Evolutionary conservation across 2,329 filamentous ascomycete genomes (phyloP).

Genomic region (Penicillium glabrum): DNA sequence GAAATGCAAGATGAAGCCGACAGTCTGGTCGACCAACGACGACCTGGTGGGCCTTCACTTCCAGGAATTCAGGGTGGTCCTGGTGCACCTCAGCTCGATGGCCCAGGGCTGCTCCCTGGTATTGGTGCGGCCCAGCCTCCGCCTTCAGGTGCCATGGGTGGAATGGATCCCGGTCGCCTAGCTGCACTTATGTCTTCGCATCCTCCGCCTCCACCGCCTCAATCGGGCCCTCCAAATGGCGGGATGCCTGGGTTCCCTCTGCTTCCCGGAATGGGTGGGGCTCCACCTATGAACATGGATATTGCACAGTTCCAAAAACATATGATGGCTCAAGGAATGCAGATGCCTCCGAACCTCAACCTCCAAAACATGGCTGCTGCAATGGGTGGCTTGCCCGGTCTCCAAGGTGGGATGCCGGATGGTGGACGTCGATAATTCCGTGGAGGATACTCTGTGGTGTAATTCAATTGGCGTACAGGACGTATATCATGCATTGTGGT

Average conservation of each 20-base stretch:
- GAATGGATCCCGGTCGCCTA: slow-evolving; percentile 48
- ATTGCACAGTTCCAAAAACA: slow-evolving; percentile 40
- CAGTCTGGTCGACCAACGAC: slow-evolving; percentile 86
- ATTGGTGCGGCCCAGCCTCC: slow-evolving; percentile 48
- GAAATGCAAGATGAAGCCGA: slow-evolving; percentile 92
- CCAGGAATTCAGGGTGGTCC: slow-evolving; percentile 59
- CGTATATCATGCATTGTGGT: slow-evolving; percentile 15
- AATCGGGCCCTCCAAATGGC: slow-evolving; percentile 20
- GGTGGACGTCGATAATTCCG: slow-evolving; percentile 57
- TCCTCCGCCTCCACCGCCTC: slow-evolving; percentile 28
- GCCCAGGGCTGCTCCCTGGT: slow-evolving; percentile 47
- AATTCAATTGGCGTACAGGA: slow-evolving; percentile 19
- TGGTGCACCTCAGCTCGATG: slow-evolving; percentile 38
- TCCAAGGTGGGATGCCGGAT: slow-evolving; percentile 38
- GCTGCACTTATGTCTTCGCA: slow-evolving; percentile 51
- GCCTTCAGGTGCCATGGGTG: slow-evolving; percentile 43
- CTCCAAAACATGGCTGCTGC: slow-evolving; percentile 41
- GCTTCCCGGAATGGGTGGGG: slow-evolving; percentile 48
- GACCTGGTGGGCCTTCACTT: slow-evolving; percentile 60
- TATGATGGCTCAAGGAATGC: slow-evolving; percentile 35
- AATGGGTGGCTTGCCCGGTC: slow-evolving; percentile 32
- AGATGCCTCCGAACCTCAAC: slow-evolving; percentile 35
- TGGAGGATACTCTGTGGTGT: slow-evolving; percentile 2
- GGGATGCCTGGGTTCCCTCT: slow-evolving; percentile 36
- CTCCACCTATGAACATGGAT: slow-evolving; percentile 46